Evolutionary conservation across 202 grass and related monocot genomes (phyloP).

Genomic region (Saccharum hybrid): DNA sequence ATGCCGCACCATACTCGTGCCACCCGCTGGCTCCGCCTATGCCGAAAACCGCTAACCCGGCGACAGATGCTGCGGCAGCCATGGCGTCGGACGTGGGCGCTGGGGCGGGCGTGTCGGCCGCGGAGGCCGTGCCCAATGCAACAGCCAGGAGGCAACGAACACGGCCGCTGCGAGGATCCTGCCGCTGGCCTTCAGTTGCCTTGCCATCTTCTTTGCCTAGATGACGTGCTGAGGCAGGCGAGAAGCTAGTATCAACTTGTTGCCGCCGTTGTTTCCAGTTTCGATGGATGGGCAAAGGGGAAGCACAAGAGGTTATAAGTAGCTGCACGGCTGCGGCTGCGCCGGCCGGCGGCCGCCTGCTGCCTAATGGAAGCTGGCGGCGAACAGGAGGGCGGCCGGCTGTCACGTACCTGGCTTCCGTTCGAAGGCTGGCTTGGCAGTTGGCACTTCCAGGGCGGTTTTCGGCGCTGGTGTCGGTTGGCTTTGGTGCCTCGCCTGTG

Average conservation of each 20-base stretch:
- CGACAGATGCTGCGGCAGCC: conserved; percentile 41
- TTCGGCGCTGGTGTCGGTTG: neutral
- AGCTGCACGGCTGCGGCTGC: neutral
- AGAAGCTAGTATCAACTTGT: neutral
- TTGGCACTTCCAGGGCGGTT: neutral
- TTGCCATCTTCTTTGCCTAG: neutral
- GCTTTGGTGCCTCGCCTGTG: too few species aligned
- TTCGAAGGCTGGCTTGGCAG: neutral
- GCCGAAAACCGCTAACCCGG: neutral
- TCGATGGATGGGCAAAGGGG: neutral
- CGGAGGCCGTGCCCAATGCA: conserved; percentile 14
- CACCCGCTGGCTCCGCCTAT: too few species aligned
- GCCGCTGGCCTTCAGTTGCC: neutral
- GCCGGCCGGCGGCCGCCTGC: neutral
- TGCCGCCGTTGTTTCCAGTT: neutral
- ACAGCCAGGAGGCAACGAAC: conserved; percentile 38
- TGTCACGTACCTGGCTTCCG: conserved; percentile 1
- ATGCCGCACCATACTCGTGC: too few species aligned
- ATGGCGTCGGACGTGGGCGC: neutral
- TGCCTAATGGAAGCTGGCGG: neutral
- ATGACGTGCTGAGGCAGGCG: neutral
- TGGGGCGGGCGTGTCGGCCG: neutral
- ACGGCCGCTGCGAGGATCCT: conserved; percentile 36
- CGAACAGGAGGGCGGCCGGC: neutral
- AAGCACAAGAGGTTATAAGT: neutral